Evolutionary conservation across 352 stramenopile genomes (phyloP), one percentile per base, ranked within the genome.

Genomic region (Pythium graminicola): DNA sequence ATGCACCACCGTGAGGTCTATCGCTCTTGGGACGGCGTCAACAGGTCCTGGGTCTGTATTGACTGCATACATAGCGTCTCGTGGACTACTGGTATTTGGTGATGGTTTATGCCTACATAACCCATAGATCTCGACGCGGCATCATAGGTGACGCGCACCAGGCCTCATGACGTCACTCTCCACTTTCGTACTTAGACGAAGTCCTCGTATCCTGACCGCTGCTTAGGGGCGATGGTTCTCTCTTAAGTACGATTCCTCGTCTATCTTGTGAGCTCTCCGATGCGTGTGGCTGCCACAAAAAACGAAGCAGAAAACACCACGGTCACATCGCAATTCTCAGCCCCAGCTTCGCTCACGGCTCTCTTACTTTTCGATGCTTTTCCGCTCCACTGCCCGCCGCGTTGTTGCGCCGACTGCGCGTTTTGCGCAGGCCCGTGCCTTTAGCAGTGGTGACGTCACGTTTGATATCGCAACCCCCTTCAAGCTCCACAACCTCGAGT

Each of bases 401-500:
- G 72, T 60, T 42, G 47, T 45, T 19, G 40, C 44, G 54, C 54
- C 67, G 62, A 57, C 60, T 70, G 64, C 60, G 39, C 60, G 62
- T 50, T 58, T 58, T 41, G 32, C 63, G 20, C 43, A 31, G 47
- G 51, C 65, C 26, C 79, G 79, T 56, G 60, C 72, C 28, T 90
- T 93, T 65, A 88, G 73, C 57, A 67, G 20, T 24, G 70, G 68
- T 49, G 78, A 87, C 50, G 69, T 81, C 52, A 88, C 74, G 50
- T 89, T 89, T 52, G 70, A 93, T 11, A 67, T 93, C 43, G 24
- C 67, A 22, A 64, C 62, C 50, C 76, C 80, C 17, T 93, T 84
- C 70, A 80, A 90, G 76, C 74, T 93, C 54, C 83, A 93, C 65
- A 67, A 73, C 59, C 76, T 94, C 33, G 81, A 91, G 57, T 51